Evolutionary conservation across 768 basidiomycete genomes (phyloP).

Genomic region (Suillus decipiens): DNA sequence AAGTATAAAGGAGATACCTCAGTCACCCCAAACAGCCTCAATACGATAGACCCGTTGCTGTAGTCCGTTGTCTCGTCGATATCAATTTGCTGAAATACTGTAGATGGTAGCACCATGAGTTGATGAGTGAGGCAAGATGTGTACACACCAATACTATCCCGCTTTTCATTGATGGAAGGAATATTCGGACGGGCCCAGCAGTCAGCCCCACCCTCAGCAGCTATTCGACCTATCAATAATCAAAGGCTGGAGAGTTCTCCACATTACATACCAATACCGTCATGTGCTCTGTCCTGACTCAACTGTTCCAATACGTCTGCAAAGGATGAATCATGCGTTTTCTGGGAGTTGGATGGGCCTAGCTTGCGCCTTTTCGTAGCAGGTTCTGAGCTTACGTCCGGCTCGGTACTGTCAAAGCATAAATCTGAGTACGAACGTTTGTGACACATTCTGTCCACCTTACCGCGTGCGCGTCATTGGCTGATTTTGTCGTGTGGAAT

Average conservation of each 20-base stretch:
- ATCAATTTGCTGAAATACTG: constrained; percentile 97
- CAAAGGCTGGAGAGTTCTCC: neutral
- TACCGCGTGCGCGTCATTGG: constrained; percentile 19
- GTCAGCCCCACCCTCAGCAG: constrained; percentile 77
- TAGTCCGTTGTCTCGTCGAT: constrained; percentile 66
- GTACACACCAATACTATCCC: constrained; percentile 66
- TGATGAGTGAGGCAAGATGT: neutral
- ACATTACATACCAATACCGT: constrained; percentile 41
- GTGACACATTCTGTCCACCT: constrained; percentile 8
- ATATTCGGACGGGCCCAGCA: constrained; percentile 70
- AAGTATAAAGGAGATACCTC: constrained; percentile 47
- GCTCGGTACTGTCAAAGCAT: constrained; percentile 26
- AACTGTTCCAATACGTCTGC: constrained; percentile 64
- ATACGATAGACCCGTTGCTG: constrained; percentile 41
- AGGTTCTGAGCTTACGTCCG: constrained; percentile 34
- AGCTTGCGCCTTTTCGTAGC: constrained; percentile 58
- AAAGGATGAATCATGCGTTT: constrained; percentile 46
- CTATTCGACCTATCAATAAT: constrained; percentile 34
- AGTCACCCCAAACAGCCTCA: constrained; percentile 90
- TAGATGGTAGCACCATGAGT: neutral
- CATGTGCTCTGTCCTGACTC: constrained; percentile 48
- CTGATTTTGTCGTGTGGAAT: constrained; percentile 18
- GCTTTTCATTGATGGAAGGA: constrained; percentile 54
- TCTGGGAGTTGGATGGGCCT: constrained; percentile 34
- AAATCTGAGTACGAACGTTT: constrained; percentile 5